Conservation (phyloP, 2,329 filamentous ascomycete species). For the Chalara sp. region DNA sequence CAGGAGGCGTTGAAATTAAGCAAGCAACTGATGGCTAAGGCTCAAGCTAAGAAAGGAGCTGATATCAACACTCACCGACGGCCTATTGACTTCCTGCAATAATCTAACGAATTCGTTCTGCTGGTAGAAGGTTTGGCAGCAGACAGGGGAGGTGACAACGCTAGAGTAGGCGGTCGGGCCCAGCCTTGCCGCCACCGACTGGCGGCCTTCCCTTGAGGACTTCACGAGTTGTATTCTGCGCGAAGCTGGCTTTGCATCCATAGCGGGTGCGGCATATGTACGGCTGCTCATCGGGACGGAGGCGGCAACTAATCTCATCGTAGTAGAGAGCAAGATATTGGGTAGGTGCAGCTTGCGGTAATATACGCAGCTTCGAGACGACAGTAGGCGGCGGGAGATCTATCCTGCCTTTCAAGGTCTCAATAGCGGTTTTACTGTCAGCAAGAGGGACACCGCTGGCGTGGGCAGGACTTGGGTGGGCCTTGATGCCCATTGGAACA, state of each 20-base stretch:
- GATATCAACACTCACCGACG: too few relatives aligned
- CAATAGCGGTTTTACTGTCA: too few relatives aligned
- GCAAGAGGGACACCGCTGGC: background rate
- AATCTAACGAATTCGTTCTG: background rate
- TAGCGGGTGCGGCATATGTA: background rate
- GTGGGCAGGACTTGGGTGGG: background rate
- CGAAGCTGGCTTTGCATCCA: background rate
- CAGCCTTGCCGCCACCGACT: background rate
- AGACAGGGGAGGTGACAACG: background rate
- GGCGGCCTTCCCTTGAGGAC: background rate
- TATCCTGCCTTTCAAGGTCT: background rate
- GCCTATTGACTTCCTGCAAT: too few relatives aligned
- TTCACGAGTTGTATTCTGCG: background rate
- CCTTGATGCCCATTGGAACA: background rate
- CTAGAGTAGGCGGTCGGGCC: background rate
- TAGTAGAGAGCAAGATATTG: background rate
- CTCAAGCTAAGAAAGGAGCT: too few relatives aligned
- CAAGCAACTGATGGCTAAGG: too few relatives aligned
- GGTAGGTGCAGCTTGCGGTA: background rate
- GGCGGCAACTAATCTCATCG: background rate
- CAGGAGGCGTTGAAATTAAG: too few relatives aligned
- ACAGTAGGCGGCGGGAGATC: background rate
- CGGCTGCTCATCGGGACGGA: background rate
- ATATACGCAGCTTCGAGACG: background rate
- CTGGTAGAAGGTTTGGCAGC: background rate